These are phyloP conservation scores for Heterobasidion irregulare DNA, from an alignment of 1,284 basidiomycete species.

Conservation along the genomic window DNA sequence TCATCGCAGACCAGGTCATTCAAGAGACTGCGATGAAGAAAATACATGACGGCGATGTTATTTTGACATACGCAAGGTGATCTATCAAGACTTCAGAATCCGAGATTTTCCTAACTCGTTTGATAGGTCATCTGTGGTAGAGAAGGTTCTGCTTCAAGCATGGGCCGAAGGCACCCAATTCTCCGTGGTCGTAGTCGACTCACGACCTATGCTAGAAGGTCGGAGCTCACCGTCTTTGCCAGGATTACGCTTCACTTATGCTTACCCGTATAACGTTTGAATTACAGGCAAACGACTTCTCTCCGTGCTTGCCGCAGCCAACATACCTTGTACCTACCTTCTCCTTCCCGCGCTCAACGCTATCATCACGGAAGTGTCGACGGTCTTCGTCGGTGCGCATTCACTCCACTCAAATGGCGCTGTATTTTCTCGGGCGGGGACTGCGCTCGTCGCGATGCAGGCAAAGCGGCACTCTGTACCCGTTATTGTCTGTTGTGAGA, in stretches of 20 bases:
- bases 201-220: conserved; percentile 91
- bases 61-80: conserved; percentile 89
- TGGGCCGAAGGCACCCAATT: conserved; percentile 70
- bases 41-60: conserved; percentile 89
- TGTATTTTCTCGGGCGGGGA: conserved; percentile 91
- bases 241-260: neutral
- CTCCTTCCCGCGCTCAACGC: conserved; percentile 85
- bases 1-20: conserved; percentile 91
- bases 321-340: conserved; percentile 87
- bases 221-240: conserved; percentile 6
- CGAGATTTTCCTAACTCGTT: conserved; percentile 4
- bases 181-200: conserved; percentile 92
- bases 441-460: conserved; percentile 95
- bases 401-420: conserved; percentile 93
- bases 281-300: conserved; percentile 72
- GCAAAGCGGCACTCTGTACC: conserved; percentile 86
- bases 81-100: conserved; percentile 8
- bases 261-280: neutral
- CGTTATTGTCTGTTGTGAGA: conserved; percentile 96
- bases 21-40: conserved; percentile 84
- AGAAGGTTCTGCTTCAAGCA: conserved; percentile 81
- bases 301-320: conserved; percentile 58
- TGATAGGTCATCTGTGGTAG: conserved; percentile 85
- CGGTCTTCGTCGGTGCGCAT: conserved; percentile 88
- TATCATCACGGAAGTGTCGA: conserved; percentile 73